Conservation (phyloP, 805 yeast genomes). For the Saccharomyces mikatae region DNA sequence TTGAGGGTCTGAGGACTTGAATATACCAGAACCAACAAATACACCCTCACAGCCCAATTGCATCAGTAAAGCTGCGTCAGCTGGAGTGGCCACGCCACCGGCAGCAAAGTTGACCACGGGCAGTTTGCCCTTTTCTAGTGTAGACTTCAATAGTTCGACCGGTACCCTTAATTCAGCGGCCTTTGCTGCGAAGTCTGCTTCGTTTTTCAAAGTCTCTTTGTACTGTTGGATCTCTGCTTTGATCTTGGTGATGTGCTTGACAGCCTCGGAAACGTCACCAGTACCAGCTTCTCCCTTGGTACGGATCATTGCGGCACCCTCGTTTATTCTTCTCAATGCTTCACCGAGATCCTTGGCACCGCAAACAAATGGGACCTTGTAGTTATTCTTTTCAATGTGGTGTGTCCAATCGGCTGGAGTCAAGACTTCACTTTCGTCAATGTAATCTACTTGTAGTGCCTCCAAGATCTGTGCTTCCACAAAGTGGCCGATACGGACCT, state of each 20-base stretch:
- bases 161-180: constrained; percentile 59
- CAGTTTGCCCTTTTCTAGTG: constrained; percentile 43
- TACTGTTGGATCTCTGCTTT: constrained; percentile 40
- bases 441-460: constrained; percentile 65
- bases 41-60: constrained; percentile 74
- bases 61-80: constrained; percentile 82
- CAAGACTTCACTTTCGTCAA: constrained; percentile 77
- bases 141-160: constrained; percentile 40
- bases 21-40: constrained; percentile 72
- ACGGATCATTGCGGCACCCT: constrained; percentile 83
- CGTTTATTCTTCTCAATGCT: constrained; percentile 67
- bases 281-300: constrained; percentile 89
- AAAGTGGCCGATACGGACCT: constrained; percentile 73
- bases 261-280: constrained; percentile 79
- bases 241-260: constrained; percentile 60
- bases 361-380: constrained; percentile 72
- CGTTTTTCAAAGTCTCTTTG: constrained; percentile 34
- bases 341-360: constrained; percentile 79
- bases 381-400: constrained; percentile 55
- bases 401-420: constrained; percentile 68
- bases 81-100: constrained; percentile 83
- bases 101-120: constrained; percentile 86
- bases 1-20: constrained; percentile 64
- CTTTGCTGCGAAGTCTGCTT: constrained; percentile 38
- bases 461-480: constrained; percentile 77